phyloP scores from a whole-genome alignment of 192 early-diverging fungal species.

The Chytriomyces hyalinus region DNA sequence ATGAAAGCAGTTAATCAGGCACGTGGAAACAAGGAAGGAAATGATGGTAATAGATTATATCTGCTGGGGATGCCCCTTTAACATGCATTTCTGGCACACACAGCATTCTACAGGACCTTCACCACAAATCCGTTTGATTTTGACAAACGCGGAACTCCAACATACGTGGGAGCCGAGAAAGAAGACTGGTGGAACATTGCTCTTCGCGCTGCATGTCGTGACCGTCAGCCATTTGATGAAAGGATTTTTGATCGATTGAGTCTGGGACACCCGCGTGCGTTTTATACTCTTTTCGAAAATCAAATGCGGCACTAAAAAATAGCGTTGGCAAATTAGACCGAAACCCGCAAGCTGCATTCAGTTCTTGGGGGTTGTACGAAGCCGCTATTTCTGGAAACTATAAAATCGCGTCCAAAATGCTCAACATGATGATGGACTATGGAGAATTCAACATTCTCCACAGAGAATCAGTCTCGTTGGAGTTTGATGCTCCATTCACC shows the following conservation, averaged over 20 bases:
- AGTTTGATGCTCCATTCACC: conserved; percentile 1
- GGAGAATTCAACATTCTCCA: conserved; percentile 43
- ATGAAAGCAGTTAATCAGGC: conserved; percentile 57
- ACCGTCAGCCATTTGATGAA: conserved; percentile 12
- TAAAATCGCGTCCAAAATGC: conserved; percentile 28
- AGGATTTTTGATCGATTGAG: conserved; percentile 16
- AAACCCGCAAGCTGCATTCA: not conserved
- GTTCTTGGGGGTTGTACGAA: conserved; percentile 38
- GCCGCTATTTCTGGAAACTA: conserved; percentile 35
- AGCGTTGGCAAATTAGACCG: not conserved
- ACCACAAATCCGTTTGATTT: conserved; percentile 13
- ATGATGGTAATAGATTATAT: conserved; percentile 25
- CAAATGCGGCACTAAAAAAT: not conserved
- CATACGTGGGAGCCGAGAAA: not conserved
- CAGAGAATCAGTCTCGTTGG: conserved; percentile 26
- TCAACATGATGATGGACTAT: conserved; percentile 30
- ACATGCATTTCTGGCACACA: no score
- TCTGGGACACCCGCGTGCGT: not conserved
- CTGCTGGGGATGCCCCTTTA: no score
- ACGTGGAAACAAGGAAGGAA: conserved; percentile 60
- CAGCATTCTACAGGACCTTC: conserved; percentile 11
- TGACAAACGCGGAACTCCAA: conserved; percentile 29
- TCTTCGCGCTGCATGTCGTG: conserved; percentile 21
- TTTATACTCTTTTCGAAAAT: not conserved
- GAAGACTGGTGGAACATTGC: conserved; percentile 14